These are phyloP conservation scores for Plasmodium gaboni DNA, from an alignment of 169 alveolate species.

Conservation along the genomic window DNA sequence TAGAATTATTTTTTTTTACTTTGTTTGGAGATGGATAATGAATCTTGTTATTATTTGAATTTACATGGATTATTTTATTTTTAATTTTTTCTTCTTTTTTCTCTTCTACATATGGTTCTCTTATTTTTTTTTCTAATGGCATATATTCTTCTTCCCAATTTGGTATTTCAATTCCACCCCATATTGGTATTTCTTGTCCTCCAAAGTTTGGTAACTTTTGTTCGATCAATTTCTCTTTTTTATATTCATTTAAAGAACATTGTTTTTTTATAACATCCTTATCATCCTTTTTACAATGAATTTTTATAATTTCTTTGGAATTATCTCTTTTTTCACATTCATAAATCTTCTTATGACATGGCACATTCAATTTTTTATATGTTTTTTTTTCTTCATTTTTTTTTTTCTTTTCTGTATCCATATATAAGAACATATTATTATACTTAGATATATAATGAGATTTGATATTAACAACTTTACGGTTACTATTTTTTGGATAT, in stretches of 20 bases:
- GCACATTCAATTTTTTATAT: slow-evolving; percentile 10
- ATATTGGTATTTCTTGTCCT: not conserved
- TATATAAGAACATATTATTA: slow-evolving; percentile 9
- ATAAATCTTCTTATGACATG: slow-evolving; percentile 4
- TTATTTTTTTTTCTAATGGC: no score
- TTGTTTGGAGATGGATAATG: slow-evolving; percentile 12
- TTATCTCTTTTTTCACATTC: slow-evolving; percentile 8
- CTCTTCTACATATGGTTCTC: not conserved
- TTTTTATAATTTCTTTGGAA: not conserved
- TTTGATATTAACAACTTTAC: slow-evolving; percentile 26
- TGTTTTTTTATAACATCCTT: no score
- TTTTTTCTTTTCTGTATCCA: not conserved
- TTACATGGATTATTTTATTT: slow-evolving; percentile 7
- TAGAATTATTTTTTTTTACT: not conserved
- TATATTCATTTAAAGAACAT: no score
- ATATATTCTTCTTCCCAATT: no score
- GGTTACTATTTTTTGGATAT: slow-evolving; percentile 11
- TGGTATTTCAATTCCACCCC: no score
- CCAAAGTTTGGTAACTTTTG: slow-evolving; percentile 4
- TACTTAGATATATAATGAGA: slow-evolving; percentile 44
- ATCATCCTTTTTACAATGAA: not conserved
- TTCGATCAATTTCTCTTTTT: slow-evolving; percentile 8
- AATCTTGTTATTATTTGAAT: slow-evolving; percentile 24
- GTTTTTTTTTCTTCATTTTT: slow-evolving; percentile 22
- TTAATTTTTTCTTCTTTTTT: slow-evolving; percentile 9